Conservation (phyloP, 2,329 filamentous ascomycete species). For the Zymoseptoria brevis region DNA sequence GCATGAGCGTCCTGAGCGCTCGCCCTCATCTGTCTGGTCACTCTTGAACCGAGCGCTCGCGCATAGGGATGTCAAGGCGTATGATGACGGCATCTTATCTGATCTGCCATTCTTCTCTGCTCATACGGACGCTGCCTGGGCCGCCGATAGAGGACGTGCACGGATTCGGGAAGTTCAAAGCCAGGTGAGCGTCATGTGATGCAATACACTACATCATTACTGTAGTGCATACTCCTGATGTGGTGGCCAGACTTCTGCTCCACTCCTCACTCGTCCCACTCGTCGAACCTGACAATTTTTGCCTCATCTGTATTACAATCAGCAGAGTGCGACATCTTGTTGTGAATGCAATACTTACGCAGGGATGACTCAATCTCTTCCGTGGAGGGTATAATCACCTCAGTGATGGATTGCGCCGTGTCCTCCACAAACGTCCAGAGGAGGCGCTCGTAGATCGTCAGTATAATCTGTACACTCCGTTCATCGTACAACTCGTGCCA, state of each 20-base stretch:
- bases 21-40: too few species aligned
- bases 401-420: constrained; percentile 1
- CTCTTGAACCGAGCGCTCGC: too few species aligned
- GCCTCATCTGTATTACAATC: neutral
- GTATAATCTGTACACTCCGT: constrained; percentile 2
- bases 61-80: too few species aligned
- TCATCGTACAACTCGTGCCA: constrained; percentile 5
- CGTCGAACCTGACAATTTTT: neutral
- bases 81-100: too few species aligned
- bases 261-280: neutral
- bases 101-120: too few species aligned
- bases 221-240: too few species aligned
- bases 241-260: neutral
- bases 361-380: neutral
- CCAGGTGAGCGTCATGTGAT: too few species aligned
- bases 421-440: constrained; percentile 2
- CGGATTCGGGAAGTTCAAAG: too few species aligned
- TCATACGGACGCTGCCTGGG: too few species aligned
- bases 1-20: too few species aligned
- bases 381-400: constrained; percentile 1
- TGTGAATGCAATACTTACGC: neutral
- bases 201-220: too few species aligned
- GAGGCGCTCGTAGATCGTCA: constrained; percentile 2
- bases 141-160: too few species aligned
- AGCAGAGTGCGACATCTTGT: neutral